These are phyloP conservation scores for Blechomonas ayalai DNA, from an alignment of 208 protist genomes.

Conservation along the genomic window DNA sequence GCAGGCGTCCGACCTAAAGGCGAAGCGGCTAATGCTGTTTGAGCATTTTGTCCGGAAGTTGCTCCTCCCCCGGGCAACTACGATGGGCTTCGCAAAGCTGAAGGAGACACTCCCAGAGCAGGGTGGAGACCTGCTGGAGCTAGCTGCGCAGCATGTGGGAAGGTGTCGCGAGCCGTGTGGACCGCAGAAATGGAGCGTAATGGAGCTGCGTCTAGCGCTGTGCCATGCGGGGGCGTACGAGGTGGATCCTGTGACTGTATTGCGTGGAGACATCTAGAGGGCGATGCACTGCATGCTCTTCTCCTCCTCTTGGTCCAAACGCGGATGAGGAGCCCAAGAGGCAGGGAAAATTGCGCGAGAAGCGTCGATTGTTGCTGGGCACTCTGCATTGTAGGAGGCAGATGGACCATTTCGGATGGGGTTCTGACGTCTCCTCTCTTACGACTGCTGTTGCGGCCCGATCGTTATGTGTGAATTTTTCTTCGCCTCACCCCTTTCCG, in stretches of 20 bases:
- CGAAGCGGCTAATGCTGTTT: slow-evolving; percentile 22
- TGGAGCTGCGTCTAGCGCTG: slow-evolving; percentile 51
- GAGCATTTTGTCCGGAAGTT: slow-evolving; percentile 27
- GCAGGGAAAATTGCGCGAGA: too few relatives aligned
- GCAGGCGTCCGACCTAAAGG: not conserved
- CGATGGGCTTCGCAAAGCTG: slow-evolving; percentile 21
- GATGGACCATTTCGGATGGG: too few relatives aligned
- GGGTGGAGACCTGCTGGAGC: slow-evolving; percentile 19
- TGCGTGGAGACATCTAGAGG: too few relatives aligned
- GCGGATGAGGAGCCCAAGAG: too few relatives aligned
- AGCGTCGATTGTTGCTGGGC: too few relatives aligned
- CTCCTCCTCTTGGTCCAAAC: too few relatives aligned
- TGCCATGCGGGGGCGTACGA: slow-evolving; percentile 32
- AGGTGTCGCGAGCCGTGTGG: slow-evolving; percentile 25
- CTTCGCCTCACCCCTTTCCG: not conserved
- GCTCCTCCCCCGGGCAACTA: slow-evolving; percentile 17
- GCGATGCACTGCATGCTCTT: too few relatives aligned
- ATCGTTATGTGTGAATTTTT: slow-evolving; percentile 3
- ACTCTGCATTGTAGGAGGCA: too few relatives aligned
- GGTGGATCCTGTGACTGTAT: slow-evolving; percentile 3
- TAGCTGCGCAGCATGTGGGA: slow-evolving; percentile 14
- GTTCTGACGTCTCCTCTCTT: too few relatives aligned
- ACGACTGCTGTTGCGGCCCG: too few relatives aligned
- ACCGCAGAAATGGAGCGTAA: slow-evolving; percentile 50
- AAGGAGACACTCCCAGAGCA: slow-evolving; percentile 20